phyloP scores from a whole-genome alignment of 2,329 filamentous ascomycete species.

The Fusarium sp. region DNA sequence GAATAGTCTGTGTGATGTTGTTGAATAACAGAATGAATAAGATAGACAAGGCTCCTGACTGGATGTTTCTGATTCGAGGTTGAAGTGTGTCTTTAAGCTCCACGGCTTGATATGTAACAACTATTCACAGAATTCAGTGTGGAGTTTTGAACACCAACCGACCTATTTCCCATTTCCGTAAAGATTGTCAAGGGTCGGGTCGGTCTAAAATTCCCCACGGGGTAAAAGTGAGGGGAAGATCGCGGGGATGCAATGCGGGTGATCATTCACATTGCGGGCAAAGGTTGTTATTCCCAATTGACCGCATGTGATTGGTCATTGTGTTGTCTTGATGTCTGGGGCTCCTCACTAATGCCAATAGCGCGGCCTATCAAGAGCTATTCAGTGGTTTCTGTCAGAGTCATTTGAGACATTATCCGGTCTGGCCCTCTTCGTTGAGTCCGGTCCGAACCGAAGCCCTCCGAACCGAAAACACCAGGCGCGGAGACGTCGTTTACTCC shows the following conservation, averaged over 20 bases:
- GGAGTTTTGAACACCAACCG: background rate
- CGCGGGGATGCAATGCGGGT: constrained; percentile 15
- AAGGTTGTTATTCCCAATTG: background rate
- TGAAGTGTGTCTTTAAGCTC: constrained; percentile 19
- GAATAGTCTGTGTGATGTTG: fast-evolving
- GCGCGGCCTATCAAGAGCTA: background rate
- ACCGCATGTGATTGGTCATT: background rate
- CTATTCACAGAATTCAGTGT: background rate
- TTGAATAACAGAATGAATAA: background rate
- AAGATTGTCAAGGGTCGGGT: background rate
- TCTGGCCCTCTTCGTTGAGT: background rate
- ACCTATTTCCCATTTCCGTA: background rate
- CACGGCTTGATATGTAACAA: background rate
- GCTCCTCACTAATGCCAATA: background rate
- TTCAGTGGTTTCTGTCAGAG: background rate
- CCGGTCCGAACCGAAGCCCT: constrained; percentile 19
- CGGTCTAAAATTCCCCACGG: constrained; percentile 24
- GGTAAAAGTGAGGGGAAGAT: constrained; percentile 29
- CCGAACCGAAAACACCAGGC: constrained; percentile 13
- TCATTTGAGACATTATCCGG: constrained; percentile 11
- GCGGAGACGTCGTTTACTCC: background rate
- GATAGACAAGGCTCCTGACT: background rate
- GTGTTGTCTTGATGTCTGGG: background rate
- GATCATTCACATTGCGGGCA: constrained; percentile 8
- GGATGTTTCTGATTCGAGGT: background rate